phyloP scores from a whole-genome alignment of 2,329 filamentous ascomycete species.

The Talaromyces sp. region DNA sequence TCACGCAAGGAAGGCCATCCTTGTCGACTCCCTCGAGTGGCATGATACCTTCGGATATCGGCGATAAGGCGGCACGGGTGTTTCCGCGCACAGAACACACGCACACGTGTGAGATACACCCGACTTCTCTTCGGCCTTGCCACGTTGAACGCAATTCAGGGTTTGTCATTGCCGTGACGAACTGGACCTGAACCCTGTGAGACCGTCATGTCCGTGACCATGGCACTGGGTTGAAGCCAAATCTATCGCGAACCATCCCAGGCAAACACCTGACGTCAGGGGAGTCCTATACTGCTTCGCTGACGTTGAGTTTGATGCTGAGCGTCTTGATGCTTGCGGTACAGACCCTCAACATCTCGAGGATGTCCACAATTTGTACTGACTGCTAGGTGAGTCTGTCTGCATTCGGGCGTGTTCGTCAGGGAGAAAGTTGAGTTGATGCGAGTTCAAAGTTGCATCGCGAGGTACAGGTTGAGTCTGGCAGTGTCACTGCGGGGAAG shows the following conservation, averaged over 20 bases:
- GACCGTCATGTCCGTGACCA: not conserved
- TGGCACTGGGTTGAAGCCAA: not conserved
- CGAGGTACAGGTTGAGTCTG: not conserved
- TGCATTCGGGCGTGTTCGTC: not conserved
- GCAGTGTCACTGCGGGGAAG: not conserved
- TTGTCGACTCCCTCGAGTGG: not conserved
- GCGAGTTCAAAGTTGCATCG: not conserved
- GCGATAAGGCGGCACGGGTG: constrained; percentile 8
- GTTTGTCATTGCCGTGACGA: not conserved
- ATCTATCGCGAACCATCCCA: not conserved
- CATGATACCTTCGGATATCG: constrained; percentile 11
- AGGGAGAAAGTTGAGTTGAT: not conserved
- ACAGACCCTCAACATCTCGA: not conserved
- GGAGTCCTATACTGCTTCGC: too few relatives aligned
- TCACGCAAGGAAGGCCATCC: not conserved
- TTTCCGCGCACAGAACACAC: not conserved
- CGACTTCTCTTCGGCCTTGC: too few relatives aligned
- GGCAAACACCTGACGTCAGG: not conserved
- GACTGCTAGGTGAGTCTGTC: not conserved
- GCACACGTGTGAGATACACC: not conserved
- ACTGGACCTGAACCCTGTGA: not conserved
- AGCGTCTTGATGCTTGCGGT: not conserved
- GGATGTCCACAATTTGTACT: not conserved
- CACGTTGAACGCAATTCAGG: not conserved
- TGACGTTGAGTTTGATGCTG: too few relatives aligned